These are phyloP conservation scores for Xenosphaeropsis pyriputrescens DNA, from an alignment of 2,329 filamentous ascomycete genomes.

Conservation along the genomic window DNA sequence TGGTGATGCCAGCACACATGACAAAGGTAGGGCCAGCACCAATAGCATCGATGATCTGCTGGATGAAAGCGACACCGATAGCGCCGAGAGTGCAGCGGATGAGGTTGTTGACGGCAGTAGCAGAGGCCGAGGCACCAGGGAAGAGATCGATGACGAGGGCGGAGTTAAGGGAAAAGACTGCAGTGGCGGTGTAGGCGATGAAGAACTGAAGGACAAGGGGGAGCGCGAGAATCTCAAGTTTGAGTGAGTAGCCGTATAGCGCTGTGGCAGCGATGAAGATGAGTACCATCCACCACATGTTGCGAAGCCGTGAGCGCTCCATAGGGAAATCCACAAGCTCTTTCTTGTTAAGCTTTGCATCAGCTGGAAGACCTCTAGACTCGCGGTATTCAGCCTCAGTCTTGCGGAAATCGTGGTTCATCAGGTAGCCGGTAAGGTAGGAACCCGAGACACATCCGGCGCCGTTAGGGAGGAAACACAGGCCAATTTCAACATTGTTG, in stretches of 20 bases:
- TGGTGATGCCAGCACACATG: slow-evolving; percentile 6
- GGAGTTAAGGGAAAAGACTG: slow-evolving; percentile 19
- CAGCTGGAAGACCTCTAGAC: slow-evolving; percentile 15
- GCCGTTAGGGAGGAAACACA: slow-evolving; percentile 25
- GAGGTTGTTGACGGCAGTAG: slow-evolving; percentile 21
- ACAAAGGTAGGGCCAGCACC: slow-evolving; percentile 8
- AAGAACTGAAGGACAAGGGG: slow-evolving; percentile 17
- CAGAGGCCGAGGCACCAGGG: slow-evolving; percentile 16
- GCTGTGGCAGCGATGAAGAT: slow-evolving; percentile 20
- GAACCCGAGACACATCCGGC: slow-evolving; percentile 24
- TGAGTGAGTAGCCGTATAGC: slow-evolving; percentile 19
- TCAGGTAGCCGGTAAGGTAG: slow-evolving; percentile 22
- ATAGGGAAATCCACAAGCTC: slow-evolving; percentile 24
- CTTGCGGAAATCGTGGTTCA: slow-evolving; percentile 22
- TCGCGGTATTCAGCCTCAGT: slow-evolving; percentile 20
- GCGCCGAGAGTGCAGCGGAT: slow-evolving; percentile 18
- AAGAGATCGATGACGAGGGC: slow-evolving; percentile 19
- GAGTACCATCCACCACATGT: slow-evolving; percentile 20
- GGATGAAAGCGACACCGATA: slow-evolving; percentile 12
- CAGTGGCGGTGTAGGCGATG: slow-evolving; percentile 20
- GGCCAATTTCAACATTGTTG: slow-evolving; percentile 22
- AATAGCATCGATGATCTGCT: slow-evolving; percentile 11
- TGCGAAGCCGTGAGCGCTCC: slow-evolving; percentile 20
- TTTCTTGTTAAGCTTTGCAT: slow-evolving; percentile 11
- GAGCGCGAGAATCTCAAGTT: slow-evolving; percentile 10